Evolutionary conservation across 2,329 filamentous ascomycete species (phyloP).

Genomic region (Sporothrix dimorphospora): DNA sequence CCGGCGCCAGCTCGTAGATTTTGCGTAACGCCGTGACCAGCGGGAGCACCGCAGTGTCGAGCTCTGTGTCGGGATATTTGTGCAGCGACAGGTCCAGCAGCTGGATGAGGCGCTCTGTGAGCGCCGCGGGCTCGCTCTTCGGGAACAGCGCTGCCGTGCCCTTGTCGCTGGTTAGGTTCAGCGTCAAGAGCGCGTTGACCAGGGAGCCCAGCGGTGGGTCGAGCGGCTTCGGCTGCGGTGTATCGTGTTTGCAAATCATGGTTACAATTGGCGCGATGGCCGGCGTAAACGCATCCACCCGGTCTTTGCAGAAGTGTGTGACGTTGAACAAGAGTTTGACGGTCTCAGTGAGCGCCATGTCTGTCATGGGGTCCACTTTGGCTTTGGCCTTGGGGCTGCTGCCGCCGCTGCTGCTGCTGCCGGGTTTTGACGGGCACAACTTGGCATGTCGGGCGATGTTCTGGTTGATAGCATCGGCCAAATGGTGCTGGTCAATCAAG

Average conservation of each 20-base stretch:
- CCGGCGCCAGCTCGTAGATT: conserved; percentile 70
- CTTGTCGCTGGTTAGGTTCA: conserved; percentile 66
- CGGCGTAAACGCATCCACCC: conserved; percentile 63
- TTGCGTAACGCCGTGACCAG: conserved; percentile 73
- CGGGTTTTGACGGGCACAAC: conserved; percentile 38
- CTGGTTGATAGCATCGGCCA: conserved; percentile 69
- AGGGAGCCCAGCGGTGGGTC: conserved; percentile 72
- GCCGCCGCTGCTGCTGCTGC: conserved; percentile 31
- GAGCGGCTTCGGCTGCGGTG: conserved; percentile 66
- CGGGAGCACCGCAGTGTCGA: conserved; percentile 72
- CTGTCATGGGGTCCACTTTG: conserved; percentile 62
- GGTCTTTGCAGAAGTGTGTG: conserved; percentile 70
- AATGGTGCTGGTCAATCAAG: conserved; percentile 66
- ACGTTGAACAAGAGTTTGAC: conserved; percentile 90
- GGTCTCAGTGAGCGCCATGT: conserved; percentile 81
- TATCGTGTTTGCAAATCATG: conserved; percentile 64
- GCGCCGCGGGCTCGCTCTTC: conserved; percentile 58
- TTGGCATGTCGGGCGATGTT: conserved; percentile 73
- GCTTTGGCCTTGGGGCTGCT: conserved; percentile 34
- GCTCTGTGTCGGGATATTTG: conserved; percentile 66
- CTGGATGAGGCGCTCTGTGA: conserved; percentile 67
- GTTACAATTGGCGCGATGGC: conserved; percentile 71
- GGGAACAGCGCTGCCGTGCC: conserved; percentile 67
- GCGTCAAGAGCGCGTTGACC: conserved; percentile 79
- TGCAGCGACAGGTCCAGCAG: conserved; percentile 70